Evolutionary conservation across 2,329 filamentous ascomycete species (phyloP), one percentile per base, ranked within the genome.

Genomic region (Didymellaceae sp.): DNA sequence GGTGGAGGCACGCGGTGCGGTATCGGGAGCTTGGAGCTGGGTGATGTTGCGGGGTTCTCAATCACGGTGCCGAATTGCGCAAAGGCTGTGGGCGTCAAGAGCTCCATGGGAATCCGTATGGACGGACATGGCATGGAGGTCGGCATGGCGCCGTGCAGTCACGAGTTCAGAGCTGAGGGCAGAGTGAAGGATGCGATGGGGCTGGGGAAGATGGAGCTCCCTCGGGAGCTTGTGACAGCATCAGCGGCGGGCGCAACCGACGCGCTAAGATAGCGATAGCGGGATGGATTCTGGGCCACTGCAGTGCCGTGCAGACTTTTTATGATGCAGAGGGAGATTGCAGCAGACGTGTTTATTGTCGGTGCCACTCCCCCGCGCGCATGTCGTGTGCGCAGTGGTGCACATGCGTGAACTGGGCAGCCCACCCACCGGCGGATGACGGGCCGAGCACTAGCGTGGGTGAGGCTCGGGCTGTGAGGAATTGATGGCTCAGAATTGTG

Each of bases 21-120:
- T 74, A 57, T 70, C 70, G 58, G 85, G 69, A 65, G 78, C 74
- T 59, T 63, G 24, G 61, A 45, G 17, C 61, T 62, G 22, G 33
- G 82, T 81, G 54, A 81, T 32, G 67, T 78, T 16, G 80, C 70
- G 24, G 90, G 90, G 68, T 93, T 90, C 68, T 86, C 78, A 61
- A 97, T 83, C 37, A 94, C 90, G 46, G 89, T 87, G 70, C 94
- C 94, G 73, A 95, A 99, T 33, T 84, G 80, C 11, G 85, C 78
- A 74, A 97, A 97, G 43, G 83, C 76, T 4, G 79, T 76, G 35
- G 83, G 81, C 7, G 85, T 88, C 43, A 97, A 82, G n/a, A 85
- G 83, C 60, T 81, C 77, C 7, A 88, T 82, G 18, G 77, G 77
- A 60, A 94, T 73, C 38, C 68, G 61, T 54, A 75, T 68, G 62